Base-by-base conservation (phyloP, 2,329 filamentous ascomycete species). In the Diaporthe nobilis region DNA sequence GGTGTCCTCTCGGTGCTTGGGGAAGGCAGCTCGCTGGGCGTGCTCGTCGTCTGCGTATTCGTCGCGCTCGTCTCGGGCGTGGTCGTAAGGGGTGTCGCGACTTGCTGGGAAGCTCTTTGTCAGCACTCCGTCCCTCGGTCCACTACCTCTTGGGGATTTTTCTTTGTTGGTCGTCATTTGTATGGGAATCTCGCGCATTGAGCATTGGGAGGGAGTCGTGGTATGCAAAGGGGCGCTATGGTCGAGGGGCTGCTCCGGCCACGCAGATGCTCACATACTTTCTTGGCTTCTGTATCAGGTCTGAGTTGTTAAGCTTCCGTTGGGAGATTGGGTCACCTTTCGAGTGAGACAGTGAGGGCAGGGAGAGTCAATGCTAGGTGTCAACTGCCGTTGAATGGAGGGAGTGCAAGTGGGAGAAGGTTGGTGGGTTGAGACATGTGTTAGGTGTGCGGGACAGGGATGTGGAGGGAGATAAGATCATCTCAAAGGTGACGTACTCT, bases 371-470 rank as follows among this genome's bases (percentile, higher is more conserved):
- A 73, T 65, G 34, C 49, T 25, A 61, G 28, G 42, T 49, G 68
- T 34, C 13, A 12, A 34, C 6, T 37, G 31, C 58, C 49, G 28
- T 55, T 25, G 58, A 47, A 65, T 8, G 25, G 58, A 72, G 68
- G 60, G 44, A 73, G 58, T 31, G 39, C 39, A 10, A 13, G 31
- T 20, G 34, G 28, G 22, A 73, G 49, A 37, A 73, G 57, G 47
- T 61, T 65, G 58, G 44, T 37, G 58, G 25, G 42, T 44, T n/a
- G 55, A 65, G 71, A 73, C 71, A 73, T 73, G 71, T 57, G 71
- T 53, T 63, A 51, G 58, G 51, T 65, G 58, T 37, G 25, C 39
- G 13, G 31, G 71, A 55, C 71, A 51, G 71, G 57, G 58, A 73
- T 57, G 49, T 31, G n/a, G 25, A 34, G 28, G 49, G 58, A 73